A percentile compares a stretch with the other conserved stretches of the same genome.
phyloP scores from a whole-genome alignment of 1,284 basidiomycete species.

The Sphagnurus paluster region DNA sequence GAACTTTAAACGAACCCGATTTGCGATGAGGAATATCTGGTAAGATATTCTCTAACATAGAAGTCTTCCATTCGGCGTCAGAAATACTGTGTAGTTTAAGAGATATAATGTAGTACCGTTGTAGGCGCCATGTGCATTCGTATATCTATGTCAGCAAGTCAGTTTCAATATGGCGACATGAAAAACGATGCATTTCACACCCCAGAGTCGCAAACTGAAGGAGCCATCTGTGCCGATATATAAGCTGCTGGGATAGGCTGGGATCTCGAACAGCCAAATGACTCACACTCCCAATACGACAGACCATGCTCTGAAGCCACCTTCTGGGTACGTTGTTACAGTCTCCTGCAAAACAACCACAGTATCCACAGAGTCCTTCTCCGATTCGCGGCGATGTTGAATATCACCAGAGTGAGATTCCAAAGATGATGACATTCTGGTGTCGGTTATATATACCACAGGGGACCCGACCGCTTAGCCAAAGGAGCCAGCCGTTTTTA shows the following conservation, averaged over 20 bases:
- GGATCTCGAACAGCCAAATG: background rate
- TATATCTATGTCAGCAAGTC: slow-evolving; percentile 28
- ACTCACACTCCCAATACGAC: slow-evolving; percentile 38
- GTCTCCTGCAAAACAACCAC: background rate
- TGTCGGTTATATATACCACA: background rate
- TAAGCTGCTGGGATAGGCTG: background rate
- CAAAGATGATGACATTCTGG: background rate
- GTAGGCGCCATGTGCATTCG: slow-evolving; percentile 40
- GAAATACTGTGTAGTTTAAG: too few relatives aligned
- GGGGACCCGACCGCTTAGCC: too few relatives aligned
- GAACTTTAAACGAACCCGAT: slow-evolving; percentile 38
- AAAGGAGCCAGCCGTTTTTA: too few relatives aligned
- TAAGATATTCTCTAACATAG: slow-evolving; percentile 40
- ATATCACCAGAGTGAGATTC: background rate
- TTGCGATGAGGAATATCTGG: slow-evolving; percentile 34
- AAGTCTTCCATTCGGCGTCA: slow-evolving; percentile 27
- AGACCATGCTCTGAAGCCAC: slow-evolving; percentile 37
- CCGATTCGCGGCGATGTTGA: too few relatives aligned
- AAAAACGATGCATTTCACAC: slow-evolving; percentile 19
- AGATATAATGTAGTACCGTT: slow-evolving; percentile 27
- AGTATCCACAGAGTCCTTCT: too few relatives aligned
- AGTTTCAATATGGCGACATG: background rate
- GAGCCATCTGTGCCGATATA: slow-evolving; percentile 33
- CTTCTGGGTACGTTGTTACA: slow-evolving; percentile 28
- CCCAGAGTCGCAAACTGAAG: slow-evolving; percentile 37